phyloP scores from a whole-genome alignment of 768 basidiomycete species.

The Leccinellum albellum region DNA sequence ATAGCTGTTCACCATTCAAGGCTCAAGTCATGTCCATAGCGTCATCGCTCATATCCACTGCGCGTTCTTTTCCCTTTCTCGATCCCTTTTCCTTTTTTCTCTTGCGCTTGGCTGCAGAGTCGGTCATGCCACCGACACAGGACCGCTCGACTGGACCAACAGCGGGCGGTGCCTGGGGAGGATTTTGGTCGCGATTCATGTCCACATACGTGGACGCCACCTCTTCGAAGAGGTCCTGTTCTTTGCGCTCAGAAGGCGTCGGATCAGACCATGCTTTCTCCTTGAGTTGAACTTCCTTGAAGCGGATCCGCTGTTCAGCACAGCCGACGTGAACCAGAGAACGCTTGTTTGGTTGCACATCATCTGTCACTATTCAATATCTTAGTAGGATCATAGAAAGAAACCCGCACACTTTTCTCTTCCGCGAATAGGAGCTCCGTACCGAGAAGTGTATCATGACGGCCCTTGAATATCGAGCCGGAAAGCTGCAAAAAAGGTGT shows the following conservation, averaged over 20 bases:
- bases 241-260: constrained; percentile 2
- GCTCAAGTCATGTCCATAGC: constrained; percentile 17
- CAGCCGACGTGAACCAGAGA: constrained; percentile 46
- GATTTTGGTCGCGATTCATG: not conserved
- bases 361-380: constrained; percentile 40
- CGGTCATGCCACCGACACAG: not conserved
- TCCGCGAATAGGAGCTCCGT: constrained; percentile 77
- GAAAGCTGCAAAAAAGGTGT: constrained; percentile 75
- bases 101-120: constrained; percentile 7
- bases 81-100: constrained; percentile 14
- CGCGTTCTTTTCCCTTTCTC: constrained; percentile 27
- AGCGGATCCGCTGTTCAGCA: constrained; percentile 60
- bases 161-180: not conserved
- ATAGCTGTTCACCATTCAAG: not conserved
- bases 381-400: not conserved
- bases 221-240: constrained; percentile 17
- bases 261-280: constrained; percentile 33
- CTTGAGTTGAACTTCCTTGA: constrained; percentile 63
- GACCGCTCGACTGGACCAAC: constrained; percentile 2
- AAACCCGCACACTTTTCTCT: constrained; percentile 46
- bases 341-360: constrained; percentile 54
- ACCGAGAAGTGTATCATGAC: constrained; percentile 62
- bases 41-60: constrained; percentile 15
- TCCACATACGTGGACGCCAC: constrained; percentile 19
- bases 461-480: constrained; percentile 70